These are phyloP conservation scores for Lactarius vividus DNA, from an alignment of 768 basidiomycete genomes.

Conservation along the genomic window DNA sequence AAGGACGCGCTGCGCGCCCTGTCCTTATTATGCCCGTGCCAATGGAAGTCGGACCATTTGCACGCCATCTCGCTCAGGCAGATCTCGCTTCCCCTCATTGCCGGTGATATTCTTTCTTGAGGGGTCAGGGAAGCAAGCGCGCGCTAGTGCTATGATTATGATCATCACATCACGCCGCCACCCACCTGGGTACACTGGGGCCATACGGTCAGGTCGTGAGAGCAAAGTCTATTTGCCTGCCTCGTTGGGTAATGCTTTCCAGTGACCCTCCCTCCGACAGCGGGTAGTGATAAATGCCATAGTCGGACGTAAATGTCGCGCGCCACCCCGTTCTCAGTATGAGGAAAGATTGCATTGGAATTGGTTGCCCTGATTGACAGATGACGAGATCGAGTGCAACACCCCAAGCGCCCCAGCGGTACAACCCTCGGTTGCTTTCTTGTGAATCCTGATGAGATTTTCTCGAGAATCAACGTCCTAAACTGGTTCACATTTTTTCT, in stretches of 20 bases:
- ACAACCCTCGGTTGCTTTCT: not conserved
- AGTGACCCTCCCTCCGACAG: not conserved
- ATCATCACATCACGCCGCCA: not conserved
- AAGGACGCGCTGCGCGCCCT: not conserved
- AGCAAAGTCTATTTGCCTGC: not conserved
- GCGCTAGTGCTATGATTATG: not conserved
- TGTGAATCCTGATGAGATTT: not conserved
- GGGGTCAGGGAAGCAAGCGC: not conserved
- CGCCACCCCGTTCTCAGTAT: constrained; percentile 4
- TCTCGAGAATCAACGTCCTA: not conserved
- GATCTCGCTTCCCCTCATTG: constrained; percentile 13
- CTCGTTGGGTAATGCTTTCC: not conserved
- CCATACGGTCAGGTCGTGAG: constrained; percentile 9
- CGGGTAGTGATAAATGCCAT: not conserved
- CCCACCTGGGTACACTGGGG: not conserved
- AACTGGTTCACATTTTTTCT: constrained; percentile 13
- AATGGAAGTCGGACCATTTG: not conserved
- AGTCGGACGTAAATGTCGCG: not conserved
- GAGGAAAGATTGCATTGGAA: not conserved
- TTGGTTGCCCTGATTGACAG: not conserved
- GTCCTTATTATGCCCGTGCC: not conserved
- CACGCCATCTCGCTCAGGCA: not conserved
- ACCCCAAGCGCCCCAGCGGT: not conserved
- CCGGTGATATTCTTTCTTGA: not conserved
- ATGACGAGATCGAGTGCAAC: not conserved